Evolutionary conservation across 2,329 filamentous ascomycete species (phyloP).

Genomic region (Dactylella cylindrospora): DNA sequence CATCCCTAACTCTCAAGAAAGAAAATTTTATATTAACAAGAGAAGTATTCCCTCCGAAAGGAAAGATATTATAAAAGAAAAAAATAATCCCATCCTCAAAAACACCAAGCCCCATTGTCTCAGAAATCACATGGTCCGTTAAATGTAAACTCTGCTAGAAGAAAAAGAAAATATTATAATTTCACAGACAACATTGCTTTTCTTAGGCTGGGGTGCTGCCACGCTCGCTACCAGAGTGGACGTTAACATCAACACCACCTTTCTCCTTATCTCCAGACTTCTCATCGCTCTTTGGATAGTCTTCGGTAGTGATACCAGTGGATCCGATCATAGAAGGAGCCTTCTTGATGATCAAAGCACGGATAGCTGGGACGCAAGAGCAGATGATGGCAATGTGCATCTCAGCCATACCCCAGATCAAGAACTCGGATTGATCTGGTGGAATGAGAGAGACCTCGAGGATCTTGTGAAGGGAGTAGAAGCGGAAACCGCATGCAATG

Average conservation of each 20-base stretch:
- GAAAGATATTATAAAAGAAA: too few relatives aligned
- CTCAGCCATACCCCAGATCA: slow-evolving; percentile 29
- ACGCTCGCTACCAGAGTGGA: slow-evolving; percentile 14
- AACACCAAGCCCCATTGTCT: too few relatives aligned
- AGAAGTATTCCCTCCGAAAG: too few relatives aligned
- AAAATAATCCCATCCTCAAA: too few relatives aligned
- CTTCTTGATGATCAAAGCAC: slow-evolving; percentile 31
- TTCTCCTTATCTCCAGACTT: slow-evolving; percentile 28
- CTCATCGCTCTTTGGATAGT: slow-evolving; percentile 25
- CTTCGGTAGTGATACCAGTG: slow-evolving; percentile 5
- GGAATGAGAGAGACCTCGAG: slow-evolving; percentile 3
- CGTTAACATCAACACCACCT: slow-evolving; percentile 5
- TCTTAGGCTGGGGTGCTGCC: slow-evolving; percentile 19
- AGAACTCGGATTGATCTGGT: slow-evolving; percentile 22
- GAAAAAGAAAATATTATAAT: too few relatives aligned
- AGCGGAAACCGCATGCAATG: slow-evolving; percentile 28
- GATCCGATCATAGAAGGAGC: slow-evolving; percentile 20
- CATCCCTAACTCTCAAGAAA: too few relatives aligned
- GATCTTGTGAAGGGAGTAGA: slow-evolving; percentile 32
- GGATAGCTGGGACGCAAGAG: slow-evolving; percentile 29
- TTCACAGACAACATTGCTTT: neutral
- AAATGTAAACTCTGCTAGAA: too few relatives aligned
- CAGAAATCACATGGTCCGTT: too few relatives aligned
- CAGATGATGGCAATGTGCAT: slow-evolving; percentile 30
- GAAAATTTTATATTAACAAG: too few relatives aligned